Evolutionary conservation across 208 protist species (phyloP).

Genomic region (Acanthamoeba triangularis): DNA sequence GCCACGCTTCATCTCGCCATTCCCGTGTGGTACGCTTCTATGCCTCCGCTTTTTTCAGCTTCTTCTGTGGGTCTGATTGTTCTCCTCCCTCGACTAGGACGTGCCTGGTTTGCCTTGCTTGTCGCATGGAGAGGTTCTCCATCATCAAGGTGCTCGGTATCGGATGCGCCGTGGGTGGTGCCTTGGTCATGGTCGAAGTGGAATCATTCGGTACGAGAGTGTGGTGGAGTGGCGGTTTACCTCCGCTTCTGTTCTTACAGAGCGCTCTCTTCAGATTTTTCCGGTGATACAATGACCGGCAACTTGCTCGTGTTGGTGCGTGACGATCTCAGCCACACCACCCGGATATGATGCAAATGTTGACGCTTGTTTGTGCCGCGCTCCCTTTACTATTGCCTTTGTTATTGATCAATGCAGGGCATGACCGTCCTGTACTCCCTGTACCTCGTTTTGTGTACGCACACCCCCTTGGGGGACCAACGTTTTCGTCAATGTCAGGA

Average conservation of each 20-base stretch:
- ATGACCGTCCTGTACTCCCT: not conserved
- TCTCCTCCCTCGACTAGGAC: not conserved
- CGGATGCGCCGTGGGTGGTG: not conserved
- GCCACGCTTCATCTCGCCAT: constrained; percentile 27
- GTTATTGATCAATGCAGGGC: not conserved
- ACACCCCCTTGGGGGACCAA: too few species aligned
- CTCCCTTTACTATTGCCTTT: too few species aligned
- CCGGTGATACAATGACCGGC: not conserved
- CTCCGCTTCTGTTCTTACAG: too few species aligned
- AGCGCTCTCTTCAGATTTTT: not conserved
- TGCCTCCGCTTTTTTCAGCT: not conserved
- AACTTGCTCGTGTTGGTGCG: constrained; percentile 16
- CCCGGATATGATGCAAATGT: too few species aligned
- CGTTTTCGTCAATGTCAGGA: too few species aligned
- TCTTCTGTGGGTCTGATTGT: too few species aligned
- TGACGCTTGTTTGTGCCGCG: too few species aligned
- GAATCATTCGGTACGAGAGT: not conserved
- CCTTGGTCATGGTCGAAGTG: constrained; percentile 17
- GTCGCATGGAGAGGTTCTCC: not conserved
- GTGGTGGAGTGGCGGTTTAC: too few species aligned
- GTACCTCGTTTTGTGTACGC: not conserved
- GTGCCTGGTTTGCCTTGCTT: not conserved
- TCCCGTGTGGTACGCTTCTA: not conserved
- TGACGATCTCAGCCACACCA: too few species aligned
- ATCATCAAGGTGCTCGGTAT: constrained; percentile 17